Conservation (phyloP, 106 monocot species). For the Dioscorea alata region DNA sequence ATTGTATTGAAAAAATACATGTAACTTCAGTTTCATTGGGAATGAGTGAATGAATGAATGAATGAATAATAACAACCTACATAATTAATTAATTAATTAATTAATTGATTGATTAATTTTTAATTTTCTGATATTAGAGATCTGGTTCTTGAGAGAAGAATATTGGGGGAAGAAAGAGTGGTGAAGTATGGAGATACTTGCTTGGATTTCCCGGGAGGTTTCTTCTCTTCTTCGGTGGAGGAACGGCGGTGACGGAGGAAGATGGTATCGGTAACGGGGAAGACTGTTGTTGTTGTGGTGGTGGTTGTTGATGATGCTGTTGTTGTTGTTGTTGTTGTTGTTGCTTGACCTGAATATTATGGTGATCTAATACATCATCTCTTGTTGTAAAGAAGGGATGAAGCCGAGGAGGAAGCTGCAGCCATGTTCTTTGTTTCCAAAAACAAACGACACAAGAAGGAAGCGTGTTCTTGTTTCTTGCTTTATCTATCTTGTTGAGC, state of each 20-base stretch:
- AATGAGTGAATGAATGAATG: neutral
- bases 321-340: constrained; percentile 11
- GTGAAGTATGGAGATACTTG: constrained; percentile 34
- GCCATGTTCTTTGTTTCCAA: constrained; percentile 29
- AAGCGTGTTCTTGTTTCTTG: neutral
- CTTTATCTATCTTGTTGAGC: constrained; percentile 4
- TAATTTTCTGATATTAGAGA: neutral
- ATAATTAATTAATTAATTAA: no score
- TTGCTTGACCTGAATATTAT: constrained; percentile 18
- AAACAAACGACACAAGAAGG: neutral
- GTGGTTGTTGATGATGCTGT: constrained; percentile 9
- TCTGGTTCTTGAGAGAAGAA: no score
- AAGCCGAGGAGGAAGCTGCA: constrained; percentile 26
- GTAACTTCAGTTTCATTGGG: neutral
- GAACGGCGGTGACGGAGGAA: constrained; percentile 1
- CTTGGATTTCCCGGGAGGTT: constrained; percentile 60
- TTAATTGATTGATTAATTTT: neutral
- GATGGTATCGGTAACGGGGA: neutral
- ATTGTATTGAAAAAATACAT: neutral
- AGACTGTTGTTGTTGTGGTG: constrained; percentile 3
- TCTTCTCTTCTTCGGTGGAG: constrained; percentile 47
- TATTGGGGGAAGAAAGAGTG: no score
- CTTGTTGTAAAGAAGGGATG: constrained; percentile 32
- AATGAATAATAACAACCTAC: neutral
- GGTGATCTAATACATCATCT: constrained; percentile 22